These are phyloP conservation scores for Sporothrix schenckii DNA, from an alignment of 2,329 filamentous ascomycete species.

Conservation along the genomic window DNA sequence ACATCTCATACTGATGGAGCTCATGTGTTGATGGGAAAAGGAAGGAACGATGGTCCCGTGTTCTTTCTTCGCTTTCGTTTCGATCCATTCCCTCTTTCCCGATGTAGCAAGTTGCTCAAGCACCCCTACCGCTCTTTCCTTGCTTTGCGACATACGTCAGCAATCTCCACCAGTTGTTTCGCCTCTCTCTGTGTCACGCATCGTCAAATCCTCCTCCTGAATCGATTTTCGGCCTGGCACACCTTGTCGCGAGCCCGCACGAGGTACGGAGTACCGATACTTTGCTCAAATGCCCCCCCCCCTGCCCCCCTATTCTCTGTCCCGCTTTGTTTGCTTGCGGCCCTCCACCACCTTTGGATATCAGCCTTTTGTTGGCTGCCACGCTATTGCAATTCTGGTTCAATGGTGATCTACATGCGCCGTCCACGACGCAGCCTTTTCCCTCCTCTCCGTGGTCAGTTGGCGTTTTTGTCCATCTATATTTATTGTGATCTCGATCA, in stretches of 20 bases:
- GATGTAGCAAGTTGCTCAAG: not conserved
- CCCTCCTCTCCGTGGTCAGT: not conserved
- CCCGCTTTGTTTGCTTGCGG: not conserved
- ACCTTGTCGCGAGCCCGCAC: too few species aligned
- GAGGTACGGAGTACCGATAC: too few species aligned
- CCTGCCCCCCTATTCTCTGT: not conserved
- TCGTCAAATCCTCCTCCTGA: not conserved
- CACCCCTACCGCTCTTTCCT: not conserved
- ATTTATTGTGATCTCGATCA: not conserved
- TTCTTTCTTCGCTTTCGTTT: too few species aligned
- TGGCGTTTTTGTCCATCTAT: not conserved
- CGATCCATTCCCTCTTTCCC: not conserved
- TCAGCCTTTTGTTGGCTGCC: not conserved
- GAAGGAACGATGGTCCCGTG: conserved; percentile 1
- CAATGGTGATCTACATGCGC: conserved; percentile 22
- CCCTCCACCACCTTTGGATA: too few species aligned
- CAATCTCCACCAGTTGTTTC: not conserved
- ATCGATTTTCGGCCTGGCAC: not conserved
- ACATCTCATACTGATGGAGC: not conserved
- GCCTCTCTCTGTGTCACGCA: not conserved
- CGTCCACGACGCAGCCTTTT: conserved; percentile 1
- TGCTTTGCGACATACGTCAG: conserved; percentile 1
- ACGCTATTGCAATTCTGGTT: not conserved
- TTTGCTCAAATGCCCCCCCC: not conserved
- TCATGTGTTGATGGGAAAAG: not conserved